Evolutionary conservation across 176 grass and related monocot genomes (phyloP).

Genomic region (Phoenix roebelenii): DNA sequence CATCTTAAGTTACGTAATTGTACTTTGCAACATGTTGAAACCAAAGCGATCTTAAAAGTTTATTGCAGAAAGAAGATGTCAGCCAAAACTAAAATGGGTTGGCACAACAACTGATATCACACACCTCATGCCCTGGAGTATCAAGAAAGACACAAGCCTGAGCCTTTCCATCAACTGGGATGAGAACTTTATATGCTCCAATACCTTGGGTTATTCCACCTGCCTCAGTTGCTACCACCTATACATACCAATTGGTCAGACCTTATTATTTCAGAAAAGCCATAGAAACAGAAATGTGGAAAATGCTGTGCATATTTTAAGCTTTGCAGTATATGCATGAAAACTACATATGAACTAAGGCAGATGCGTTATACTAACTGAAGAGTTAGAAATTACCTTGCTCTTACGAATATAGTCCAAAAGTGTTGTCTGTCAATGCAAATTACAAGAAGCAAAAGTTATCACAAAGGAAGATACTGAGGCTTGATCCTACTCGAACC

Average conservation of each 20-base stretch:
- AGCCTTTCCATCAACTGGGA: constrained; percentile 70
- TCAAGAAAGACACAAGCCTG: constrained; percentile 94
- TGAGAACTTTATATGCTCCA: constrained; percentile 91
- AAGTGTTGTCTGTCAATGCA: constrained; percentile 67
- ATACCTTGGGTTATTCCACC: constrained; percentile 98
- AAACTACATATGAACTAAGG: too few relatives aligned
- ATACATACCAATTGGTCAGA: constrained; percentile 36
- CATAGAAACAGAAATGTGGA: constrained; percentile 8
- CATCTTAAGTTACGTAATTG: too few relatives aligned
- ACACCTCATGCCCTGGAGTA: constrained; percentile 92
- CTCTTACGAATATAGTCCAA: constrained; percentile 94
- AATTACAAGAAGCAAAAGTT: constrained; percentile 12
- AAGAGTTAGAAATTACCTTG: constrained; percentile 54
- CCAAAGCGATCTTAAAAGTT: too few relatives aligned
- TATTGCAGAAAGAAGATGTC: too few relatives aligned
- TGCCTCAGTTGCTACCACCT: constrained; percentile 94
- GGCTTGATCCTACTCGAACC: neutral
- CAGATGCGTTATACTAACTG: too few relatives aligned
- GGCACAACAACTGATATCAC: constrained; percentile 3
- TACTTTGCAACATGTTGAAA: too few relatives aligned
- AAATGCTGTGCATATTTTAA: neutral
- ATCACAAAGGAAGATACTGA: too few relatives aligned
- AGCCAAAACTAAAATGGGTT: too few relatives aligned
- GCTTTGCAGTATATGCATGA: too few relatives aligned
- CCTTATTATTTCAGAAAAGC: neutral